Evolutionary conservation across 306 rosid species (phyloP).

Genomic region (Hippophae rhamnoides): DNA sequence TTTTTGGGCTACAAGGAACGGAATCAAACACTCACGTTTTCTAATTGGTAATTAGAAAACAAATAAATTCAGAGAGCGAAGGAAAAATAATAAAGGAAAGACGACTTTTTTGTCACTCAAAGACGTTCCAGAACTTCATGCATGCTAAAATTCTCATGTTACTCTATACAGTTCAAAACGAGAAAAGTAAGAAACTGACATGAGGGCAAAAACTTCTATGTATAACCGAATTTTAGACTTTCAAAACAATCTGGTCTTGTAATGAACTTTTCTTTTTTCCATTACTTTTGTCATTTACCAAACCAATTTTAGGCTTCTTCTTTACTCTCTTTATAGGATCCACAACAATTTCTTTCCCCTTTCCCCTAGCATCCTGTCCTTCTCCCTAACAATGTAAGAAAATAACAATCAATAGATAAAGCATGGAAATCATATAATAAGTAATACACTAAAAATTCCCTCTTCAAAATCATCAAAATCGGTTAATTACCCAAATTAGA

Average conservation of each 20-base stretch:
- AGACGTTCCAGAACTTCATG: slow-evolving; percentile 1
- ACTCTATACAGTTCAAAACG: not conserved
- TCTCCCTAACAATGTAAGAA: slow-evolving; percentile 15
- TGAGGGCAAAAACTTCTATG: too few relatives aligned
- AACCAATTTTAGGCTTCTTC: slow-evolving; percentile 27
- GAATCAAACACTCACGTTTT: too few relatives aligned
- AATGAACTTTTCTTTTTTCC: slow-evolving; percentile 31
- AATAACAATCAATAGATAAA: not conserved
- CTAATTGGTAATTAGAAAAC: too few relatives aligned
- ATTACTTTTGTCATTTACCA: slow-evolving; percentile 7
- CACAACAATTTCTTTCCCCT: slow-evolving; percentile 8
- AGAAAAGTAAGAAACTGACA: not conserved
- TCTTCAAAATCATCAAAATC: slow-evolving; percentile 3
- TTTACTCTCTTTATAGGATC: slow-evolving; percentile 12
- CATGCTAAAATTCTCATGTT: not conserved
- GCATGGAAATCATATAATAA: not conserved
- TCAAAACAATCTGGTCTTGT: slow-evolving; percentile 31
- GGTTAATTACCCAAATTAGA: not conserved
- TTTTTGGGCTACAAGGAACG: too few relatives aligned
- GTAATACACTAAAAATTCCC: slow-evolving; percentile 2
- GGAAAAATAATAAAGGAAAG: too few relatives aligned
- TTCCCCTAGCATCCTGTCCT: slow-evolving; percentile 4
- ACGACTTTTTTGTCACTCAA: not conserved
- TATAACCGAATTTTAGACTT: slow-evolving; percentile 10
- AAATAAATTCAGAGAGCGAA: too few relatives aligned